Conservation (phyloP, 306 rosid species). For the Pachyrhizus erosus region DNA sequence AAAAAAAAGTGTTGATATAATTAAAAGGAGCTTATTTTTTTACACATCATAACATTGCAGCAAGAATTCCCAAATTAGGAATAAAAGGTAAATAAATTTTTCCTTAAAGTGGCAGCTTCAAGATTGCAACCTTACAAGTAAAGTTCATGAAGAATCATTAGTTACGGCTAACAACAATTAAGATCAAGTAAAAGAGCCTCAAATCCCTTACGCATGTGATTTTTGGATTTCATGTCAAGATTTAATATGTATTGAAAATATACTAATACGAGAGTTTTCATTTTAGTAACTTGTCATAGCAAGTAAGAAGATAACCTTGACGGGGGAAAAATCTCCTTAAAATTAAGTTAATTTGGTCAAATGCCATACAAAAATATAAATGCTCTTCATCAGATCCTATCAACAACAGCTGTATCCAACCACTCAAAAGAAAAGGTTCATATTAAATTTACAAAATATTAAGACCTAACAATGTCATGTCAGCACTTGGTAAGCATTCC, state of each 20-base stretch:
- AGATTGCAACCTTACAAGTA: neutral
- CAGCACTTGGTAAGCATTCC: neutral
- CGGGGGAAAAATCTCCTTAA: neutral
- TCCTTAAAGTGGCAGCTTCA: too few relatives aligned
- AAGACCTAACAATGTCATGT: neutral
- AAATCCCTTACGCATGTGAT: neutral
- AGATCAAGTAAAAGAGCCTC: neutral
- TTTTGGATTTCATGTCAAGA: neutral
- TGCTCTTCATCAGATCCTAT: neutral
- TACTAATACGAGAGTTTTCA: neutral
- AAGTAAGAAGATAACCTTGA: neutral
- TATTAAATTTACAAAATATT: neutral
- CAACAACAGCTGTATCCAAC: constrained; percentile 15
- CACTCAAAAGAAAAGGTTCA: neutral
- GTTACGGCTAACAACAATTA: neutral
- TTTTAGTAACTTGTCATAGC: neutral
- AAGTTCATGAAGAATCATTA: neutral
- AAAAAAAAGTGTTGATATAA: too few relatives aligned
- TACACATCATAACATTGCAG: neutral
- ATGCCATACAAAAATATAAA: neutral
- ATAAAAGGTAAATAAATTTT: neutral
- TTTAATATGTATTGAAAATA: neutral
- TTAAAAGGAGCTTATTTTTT: too few relatives aligned
- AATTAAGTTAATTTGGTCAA: neutral
- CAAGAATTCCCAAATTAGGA: neutral